Evolutionary conservation across 2,329 filamentous ascomycete genomes (phyloP).

Genomic region (Pseudocercospora cruenta): DNA sequence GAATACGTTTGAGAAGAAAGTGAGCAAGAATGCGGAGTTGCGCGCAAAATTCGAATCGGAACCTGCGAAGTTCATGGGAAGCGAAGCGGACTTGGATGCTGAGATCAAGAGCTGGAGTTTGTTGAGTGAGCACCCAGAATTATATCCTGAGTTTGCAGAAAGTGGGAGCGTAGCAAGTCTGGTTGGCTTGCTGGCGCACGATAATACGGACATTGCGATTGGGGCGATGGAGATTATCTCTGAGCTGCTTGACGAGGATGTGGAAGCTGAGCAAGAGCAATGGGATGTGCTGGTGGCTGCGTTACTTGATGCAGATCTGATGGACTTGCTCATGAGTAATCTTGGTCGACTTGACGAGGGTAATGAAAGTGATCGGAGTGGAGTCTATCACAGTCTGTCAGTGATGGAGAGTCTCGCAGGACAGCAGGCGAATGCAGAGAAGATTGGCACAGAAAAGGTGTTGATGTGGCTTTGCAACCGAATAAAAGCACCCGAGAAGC

Average conservation of each 20-base stretch:
- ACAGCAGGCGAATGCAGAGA: slow-evolving; percentile 67
- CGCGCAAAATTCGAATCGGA: slow-evolving; percentile 81
- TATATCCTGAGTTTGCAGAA: slow-evolving; percentile 79
- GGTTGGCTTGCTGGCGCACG: slow-evolving; percentile 82
- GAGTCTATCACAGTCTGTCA: slow-evolving; percentile 81
- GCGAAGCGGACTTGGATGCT: slow-evolving; percentile 86
- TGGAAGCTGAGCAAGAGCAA: slow-evolving; percentile 75
- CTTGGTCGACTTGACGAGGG: slow-evolving; percentile 77
- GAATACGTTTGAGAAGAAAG: slow-evolving; percentile 84
- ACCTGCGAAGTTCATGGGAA: slow-evolving; percentile 78
- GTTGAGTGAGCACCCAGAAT: slow-evolving; percentile 79
- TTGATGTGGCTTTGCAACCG: slow-evolving; percentile 78
- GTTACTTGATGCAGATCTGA: slow-evolving; percentile 66
- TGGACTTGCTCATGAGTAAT: slow-evolving; percentile 76
- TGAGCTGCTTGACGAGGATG: slow-evolving; percentile 92
- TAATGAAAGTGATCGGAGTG: slow-evolving; percentile 72
- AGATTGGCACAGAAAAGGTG: slow-evolving; percentile 71
- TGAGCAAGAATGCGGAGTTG: slow-evolving; percentile 86
- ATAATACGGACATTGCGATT: slow-evolving; percentile 96
- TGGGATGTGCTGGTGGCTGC: slow-evolving; percentile 75
- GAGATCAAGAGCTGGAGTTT: slow-evolving; percentile 87
- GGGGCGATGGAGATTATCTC: slow-evolving; percentile 85
- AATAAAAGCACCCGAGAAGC: slow-evolving; percentile 68
- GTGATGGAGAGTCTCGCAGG: slow-evolving; percentile 87
- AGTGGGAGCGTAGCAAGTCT: slow-evolving; percentile 70